Evolutionary conservation across 1,284 basidiomycete species (phyloP), one percentile per base, ranked within the genome.

Genomic region (Anthracocystis walkeri): DNA sequence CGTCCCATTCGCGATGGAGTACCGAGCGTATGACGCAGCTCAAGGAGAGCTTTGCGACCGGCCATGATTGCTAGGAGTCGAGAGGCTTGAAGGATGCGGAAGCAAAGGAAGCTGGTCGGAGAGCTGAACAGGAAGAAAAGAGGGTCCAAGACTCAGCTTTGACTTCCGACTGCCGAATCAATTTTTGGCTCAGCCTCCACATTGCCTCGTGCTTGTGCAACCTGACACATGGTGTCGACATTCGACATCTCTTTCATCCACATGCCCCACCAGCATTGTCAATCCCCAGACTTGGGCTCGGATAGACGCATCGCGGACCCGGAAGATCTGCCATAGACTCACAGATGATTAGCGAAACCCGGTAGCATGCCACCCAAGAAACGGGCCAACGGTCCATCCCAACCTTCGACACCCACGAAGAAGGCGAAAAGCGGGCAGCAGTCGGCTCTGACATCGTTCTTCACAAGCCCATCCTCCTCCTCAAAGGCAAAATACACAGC

Each of bases 381-480:
- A 57, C 65, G 72, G 10, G n/a, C 55, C 25, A 52, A 46, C 35
- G 59, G 52, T 29, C 16, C 56, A 27, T 54, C 58, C 27, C 58
- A 61, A 25, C 65, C 74, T 16, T 58, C 62, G 10, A 72, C 74
- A 8, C 69, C 69, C 0, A 61, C 58, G 18, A 76, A 72, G 57
- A 76, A 69, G 60, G 44, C 27, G 3, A 72, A 68, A n/a, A 33
- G 38, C 6, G 55, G 58, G 0, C 60, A 72, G 33, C 74, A 76
- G 21, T 59, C 65, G 12, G 65, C 74, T 23, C 38, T 76, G 33
- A 72, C 74, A 14, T 76, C 63, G 7, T 76, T 76, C 49, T 76
- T 76, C 53, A 65, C 65, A 5, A 75, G 72, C 18, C 72, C 72
- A 0, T 75, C 72, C 6, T 27, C 56, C n/a, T 23, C 38, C 25